Evolutionary conservation across 2,329 filamentous ascomycete genomes (phyloP), one percentile per base, ranked within the genome.

Genomic region (Sporothrix globosa): DNA sequence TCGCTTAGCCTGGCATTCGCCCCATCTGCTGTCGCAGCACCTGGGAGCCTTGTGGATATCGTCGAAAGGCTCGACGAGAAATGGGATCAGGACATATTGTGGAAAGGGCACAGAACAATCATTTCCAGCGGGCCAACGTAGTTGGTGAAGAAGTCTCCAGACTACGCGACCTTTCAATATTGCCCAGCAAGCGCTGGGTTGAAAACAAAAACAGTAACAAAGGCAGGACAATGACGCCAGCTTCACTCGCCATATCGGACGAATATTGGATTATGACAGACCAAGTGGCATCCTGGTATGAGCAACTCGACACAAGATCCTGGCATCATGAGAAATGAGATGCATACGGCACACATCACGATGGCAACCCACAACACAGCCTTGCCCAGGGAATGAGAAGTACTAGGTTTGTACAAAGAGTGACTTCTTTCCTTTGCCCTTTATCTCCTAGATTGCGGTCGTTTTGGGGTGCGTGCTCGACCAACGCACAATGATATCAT

Each of bases 401-500:
- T 9, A 34, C 34, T 7, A 9, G 5, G 5, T 34, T 9, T 34
- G 58, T 46, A 46, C 58, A 63, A 46, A 14, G 6, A 27, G 58
- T 10, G 39, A 46, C 58, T 19, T 63, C 14, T 27, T 13, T 7
- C 3, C 9, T 17, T 6, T 7, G 7, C 9, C 7, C 41, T 44
- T 44, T 13, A 44, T 44, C 41, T 14, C 41, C 41, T 44, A 44
- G 41, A 44, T 44, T 44, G 41, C 14, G 11, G 41, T 17, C 11
- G 41, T 17, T 44, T 17, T 14, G 41, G 41, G 41, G 30, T 30
- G 21, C 52, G 39, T 30, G 52, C 48, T 21, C 46, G 13, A 1
- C 7, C 21, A n/a, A 58, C 19, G 63, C 63, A 53, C 63, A 21
- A 60, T 60, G 39, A 60, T 48, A 27, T 60, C 67, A 52, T 60